Evolutionary conservation across 2,329 filamentous ascomycete genomes (phyloP).

Genomic region (Grosmannia huntii): DNA sequence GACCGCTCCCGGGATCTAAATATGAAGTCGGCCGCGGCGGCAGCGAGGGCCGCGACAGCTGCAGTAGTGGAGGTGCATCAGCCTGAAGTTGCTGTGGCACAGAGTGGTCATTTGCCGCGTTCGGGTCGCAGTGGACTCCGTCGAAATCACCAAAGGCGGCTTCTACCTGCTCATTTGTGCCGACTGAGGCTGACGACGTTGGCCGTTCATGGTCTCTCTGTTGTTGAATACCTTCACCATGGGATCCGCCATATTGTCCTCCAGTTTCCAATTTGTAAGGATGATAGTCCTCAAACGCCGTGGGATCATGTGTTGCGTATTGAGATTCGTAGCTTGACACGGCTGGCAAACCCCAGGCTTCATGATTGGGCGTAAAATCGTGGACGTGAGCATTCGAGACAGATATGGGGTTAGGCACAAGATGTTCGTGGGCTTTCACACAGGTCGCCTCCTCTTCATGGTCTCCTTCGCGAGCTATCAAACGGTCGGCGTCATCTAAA

Average conservation of each 20-base stretch:
- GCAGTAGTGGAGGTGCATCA: constrained; percentile 8
- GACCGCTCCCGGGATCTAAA: constrained; percentile 50
- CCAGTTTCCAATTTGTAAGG: neutral
- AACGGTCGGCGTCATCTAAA: constrained; percentile 40
- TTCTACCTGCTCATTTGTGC: constrained; percentile 52
- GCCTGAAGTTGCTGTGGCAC: neutral
- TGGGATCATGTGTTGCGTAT: neutral
- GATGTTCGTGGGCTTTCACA: constrained; percentile 22
- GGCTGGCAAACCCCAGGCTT: neutral
- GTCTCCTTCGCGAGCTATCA: constrained; percentile 18
- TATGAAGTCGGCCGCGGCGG: constrained; percentile 41
- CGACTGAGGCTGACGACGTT: constrained; percentile 39
- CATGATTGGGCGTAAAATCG: neutral
- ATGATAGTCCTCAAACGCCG: neutral
- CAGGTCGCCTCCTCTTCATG: constrained; percentile 25
- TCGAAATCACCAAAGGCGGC: constrained; percentile 70
- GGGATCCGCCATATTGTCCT: neutral
- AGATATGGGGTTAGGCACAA: constrained; percentile 15
- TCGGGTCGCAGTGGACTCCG: constrained; percentile 59
- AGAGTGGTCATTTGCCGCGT: constrained; percentile 16
- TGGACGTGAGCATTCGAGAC: neutral
- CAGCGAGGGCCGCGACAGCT: constrained; percentile 9
- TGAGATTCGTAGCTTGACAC: too few relatives aligned
- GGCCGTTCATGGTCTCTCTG: constrained; percentile 22
- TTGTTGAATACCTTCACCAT: neutral